Evolutionary conservation across 352 stramenopile species (phyloP).

Genomic region (Hyaloperonospora brassicae): DNA sequence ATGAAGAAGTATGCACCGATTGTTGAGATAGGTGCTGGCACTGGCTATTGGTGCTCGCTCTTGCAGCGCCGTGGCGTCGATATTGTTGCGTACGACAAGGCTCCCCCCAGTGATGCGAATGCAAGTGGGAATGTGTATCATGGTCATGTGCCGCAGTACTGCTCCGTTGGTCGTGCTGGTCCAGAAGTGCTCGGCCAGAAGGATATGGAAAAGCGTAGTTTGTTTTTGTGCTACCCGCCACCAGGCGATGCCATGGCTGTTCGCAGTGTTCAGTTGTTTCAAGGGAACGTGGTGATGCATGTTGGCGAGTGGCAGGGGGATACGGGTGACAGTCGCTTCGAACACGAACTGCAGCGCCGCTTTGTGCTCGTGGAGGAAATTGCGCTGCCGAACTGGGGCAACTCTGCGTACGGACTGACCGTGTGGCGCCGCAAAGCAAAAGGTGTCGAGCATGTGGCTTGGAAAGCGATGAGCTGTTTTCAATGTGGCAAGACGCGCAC

Average conservation of each 20-base stretch:
- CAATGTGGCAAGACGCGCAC: constrained; percentile 36
- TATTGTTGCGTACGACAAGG: constrained; percentile 63
- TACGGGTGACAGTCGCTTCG: constrained; percentile 59
- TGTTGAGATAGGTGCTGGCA: constrained; percentile 85
- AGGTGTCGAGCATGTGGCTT: constrained; percentile 5
- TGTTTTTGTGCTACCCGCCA: constrained; percentile 71
- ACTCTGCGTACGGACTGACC: constrained; percentile 66
- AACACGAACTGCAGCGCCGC: constrained; percentile 42
- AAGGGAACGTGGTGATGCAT: constrained; percentile 56
- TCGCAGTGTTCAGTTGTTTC: constrained; percentile 48
- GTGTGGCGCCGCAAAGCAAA: constrained; percentile 55
- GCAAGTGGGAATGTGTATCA: constrained; percentile 47
- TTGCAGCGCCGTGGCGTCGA: constrained; percentile 62
- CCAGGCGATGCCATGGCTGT: constrained; percentile 56
- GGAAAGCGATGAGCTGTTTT: constrained; percentile 45
- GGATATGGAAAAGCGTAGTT: constrained; percentile 29
- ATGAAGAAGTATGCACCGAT: constrained; percentile 54
- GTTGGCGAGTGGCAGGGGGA: constrained; percentile 78
- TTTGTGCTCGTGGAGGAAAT: constrained; percentile 53
- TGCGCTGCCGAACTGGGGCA: constrained; percentile 67
- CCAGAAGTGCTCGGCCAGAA: constrained; percentile 47
- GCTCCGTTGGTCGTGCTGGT: constrained; percentile 40
- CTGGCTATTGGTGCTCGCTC: constrained; percentile 82
- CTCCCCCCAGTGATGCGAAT: constrained; percentile 28
- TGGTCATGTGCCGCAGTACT: constrained; percentile 59